Evolutionary conservation across 768 basidiomycete genomes (phyloP), one percentile per base, ranked within the genome.

Genomic region (Pleurotus pulmonarius): DNA sequence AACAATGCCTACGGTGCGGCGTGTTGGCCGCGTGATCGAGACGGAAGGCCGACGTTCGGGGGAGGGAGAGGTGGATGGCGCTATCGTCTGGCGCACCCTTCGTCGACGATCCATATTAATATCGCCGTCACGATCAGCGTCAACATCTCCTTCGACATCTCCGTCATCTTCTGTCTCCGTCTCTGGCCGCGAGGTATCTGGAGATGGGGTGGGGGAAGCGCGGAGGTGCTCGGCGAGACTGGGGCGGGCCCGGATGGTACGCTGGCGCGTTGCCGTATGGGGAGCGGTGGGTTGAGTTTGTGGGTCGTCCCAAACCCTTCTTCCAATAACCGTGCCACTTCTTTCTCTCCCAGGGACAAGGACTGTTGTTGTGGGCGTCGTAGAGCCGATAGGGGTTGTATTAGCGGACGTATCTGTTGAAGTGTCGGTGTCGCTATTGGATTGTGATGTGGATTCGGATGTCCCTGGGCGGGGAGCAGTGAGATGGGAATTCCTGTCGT

Each of bases 81-180:
- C 58, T 18, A 57, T 20, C 2, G 38, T 20, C n/a, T 25, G n/a
- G 18, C 51, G 39, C 15, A 53, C 22, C 11, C 63, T 60, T 55
- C 63, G 66, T 34, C 55, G 61, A 34, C 67, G 67, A 48, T 73
- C 74, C 68, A 80, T 77, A 49, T 78, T 75, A 37, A 75, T 71
- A 59, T 84, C 88, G 16, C 76, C 83, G 49, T 87, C 86, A 26
- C 80, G 83, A 61, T 92, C 87, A 1, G 51, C 51, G 11, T 49
- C 48, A 0, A 29, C 25, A 11, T 49, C 48, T 24, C 48, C 48
- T 20, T 53, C 75, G 22, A 8, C 78, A 52, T 90, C 88, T 22
- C 77, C 85, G 46, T 89, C 88, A 49, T 88, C 88, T 66, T 94
- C 90, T 0, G 88, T 87, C 70, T 92, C 90, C 0, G 88, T 87